phyloP scores from a whole-genome alignment of 2,329 filamentous ascomycete species.

The Zopfia rhizophila region DNA sequence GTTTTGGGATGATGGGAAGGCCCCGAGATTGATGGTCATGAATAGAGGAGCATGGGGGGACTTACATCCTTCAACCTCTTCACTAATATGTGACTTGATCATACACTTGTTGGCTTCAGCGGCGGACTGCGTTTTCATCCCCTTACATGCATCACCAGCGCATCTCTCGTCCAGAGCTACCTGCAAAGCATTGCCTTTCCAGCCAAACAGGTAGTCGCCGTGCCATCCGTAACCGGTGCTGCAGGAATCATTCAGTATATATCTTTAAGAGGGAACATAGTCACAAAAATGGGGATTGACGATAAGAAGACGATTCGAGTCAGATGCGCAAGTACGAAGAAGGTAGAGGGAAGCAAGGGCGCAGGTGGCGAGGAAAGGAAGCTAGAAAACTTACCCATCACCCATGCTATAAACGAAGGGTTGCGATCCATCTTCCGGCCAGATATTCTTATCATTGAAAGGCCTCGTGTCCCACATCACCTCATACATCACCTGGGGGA shows the following conservation, averaged over 20 bases:
- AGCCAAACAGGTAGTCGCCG: conserved; percentile 62
- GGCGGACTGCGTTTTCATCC: conserved; percentile 3
- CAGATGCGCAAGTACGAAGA: neutral
- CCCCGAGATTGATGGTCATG: too few relatives aligned
- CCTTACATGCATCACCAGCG: conserved; percentile 2
- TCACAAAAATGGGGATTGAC: too few relatives aligned
- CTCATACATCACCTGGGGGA: conserved; percentile 59
- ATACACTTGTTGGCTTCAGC: conserved; percentile 2
- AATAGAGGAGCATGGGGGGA: too few relatives aligned
- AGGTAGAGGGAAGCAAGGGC: too few relatives aligned
- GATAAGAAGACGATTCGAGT: too few relatives aligned
- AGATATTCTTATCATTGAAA: conserved; percentile 36
- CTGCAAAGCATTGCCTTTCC: conserved; percentile 52
- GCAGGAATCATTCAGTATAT: too few relatives aligned
- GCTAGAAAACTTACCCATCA: conserved; percentile 47
- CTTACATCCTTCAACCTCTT: too few relatives aligned
- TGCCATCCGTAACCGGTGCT: conserved; percentile 57
- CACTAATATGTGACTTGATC: conserved; percentile 58
- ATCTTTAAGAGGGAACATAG: too few relatives aligned
- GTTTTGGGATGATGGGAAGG: too few relatives aligned
- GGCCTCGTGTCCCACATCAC: conserved; percentile 57
- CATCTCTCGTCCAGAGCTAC: conserved; percentile 3
- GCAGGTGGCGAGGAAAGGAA: too few relatives aligned
- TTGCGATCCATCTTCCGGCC: conserved; percentile 36
- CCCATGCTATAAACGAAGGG: conserved; percentile 43